Base-by-base conservation (phyloP, 805 yeast species). In the Myxozyma lipomycoides region DNA sequence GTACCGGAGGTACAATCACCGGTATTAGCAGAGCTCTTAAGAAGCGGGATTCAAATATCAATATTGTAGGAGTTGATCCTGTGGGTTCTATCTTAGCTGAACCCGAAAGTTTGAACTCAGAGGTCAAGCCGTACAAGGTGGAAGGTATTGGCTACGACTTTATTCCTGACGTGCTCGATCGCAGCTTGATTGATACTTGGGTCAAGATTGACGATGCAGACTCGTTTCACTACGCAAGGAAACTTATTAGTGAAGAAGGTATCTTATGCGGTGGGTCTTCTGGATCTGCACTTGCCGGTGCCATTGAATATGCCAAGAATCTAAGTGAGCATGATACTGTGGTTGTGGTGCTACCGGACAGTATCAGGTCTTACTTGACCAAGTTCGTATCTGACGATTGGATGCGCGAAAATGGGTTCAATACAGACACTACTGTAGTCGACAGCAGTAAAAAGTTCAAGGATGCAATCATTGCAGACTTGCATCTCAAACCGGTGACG, bases 91-190 rank as follows among this genome's bases (percentile, higher is more conserved):
- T 86, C 61, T 77, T 86, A 61, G 95, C 95, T 28, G 74, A 74
- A 45, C 95, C 95, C 32, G 91, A 81, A 65, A 64, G 80, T 4
- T 74, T 87, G 64, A 86, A 86, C 68, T 65, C 74, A 26, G 72
- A 70, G 40, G 66, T 74, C 28, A 84, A 77, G 42, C 66, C 75
- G 7, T 86, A 86, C 70, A 77, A 85, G 64, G 95, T 87, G 43
- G 95, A 86, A 71, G 95, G 95, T 69, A 86, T 86, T 60, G 95
- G 95, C 60, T 86, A 86, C 68, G 95, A 86, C 70, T 86, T 86
- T 65, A 73, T 86, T 55, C 95, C 95, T 45, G 85, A 85, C 46
- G 95, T 84, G 19, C 76, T 86, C 66, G 73, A 82, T 63, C 78
- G 93, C 69, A 61, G 67, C 15, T 67, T 70, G 45, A 83, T 86